Base-by-base conservation (phyloP, 2,329 filamentous ascomycete genomes). In the Lizonia empirigonia region DNA sequence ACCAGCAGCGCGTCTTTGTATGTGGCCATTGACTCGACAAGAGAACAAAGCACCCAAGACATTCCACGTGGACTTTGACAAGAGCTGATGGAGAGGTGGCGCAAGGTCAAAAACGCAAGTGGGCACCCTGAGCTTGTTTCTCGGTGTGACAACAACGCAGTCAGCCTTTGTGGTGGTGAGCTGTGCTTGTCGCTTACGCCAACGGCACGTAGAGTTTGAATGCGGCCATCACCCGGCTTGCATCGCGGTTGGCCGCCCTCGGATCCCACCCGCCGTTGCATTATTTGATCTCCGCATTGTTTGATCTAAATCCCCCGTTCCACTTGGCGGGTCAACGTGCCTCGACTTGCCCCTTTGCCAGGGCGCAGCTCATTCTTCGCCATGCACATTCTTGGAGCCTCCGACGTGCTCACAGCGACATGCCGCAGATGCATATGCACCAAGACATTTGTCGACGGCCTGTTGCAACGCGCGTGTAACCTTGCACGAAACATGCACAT, bases 401-500 rank as follows among this genome's bases (percentile, higher is more conserved):
- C 18, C 41, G 12, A 22, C 40, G 16, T 36, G 45, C 27, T 9
- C 23, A 13, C n/a, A 20, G 38, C 48, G 41, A 46, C 45, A 42
- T 24, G 37, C 32, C 22, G 19, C 20, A 52, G 58, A 58, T 53
- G 52, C 26, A 45, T 20, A 32, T 41, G 39, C 48, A 53, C 47
- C 52, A 37, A 55, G 53, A 45, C 22, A 29, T 33, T 27, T 32
- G 8, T 27, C 26, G 37, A 47, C 45, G 40, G 40, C 50, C 50
- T 42, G 45, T 56, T 33, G 20, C 41, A 46, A 42, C 41, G 22
- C 44, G 42, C 42, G 44, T 48, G 26, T 54, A 55, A 62, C 59
- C 55, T 66, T 50, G 48, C 56, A 65, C 63, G 47, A 62, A 65
- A 62, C 62, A 62, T 60, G 56, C 52, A 50, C 40, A 59, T 53